phyloP scores from a whole-genome alignment of 2,329 filamentous ascomycete genomes.

The Thelonectria blattea region DNA sequence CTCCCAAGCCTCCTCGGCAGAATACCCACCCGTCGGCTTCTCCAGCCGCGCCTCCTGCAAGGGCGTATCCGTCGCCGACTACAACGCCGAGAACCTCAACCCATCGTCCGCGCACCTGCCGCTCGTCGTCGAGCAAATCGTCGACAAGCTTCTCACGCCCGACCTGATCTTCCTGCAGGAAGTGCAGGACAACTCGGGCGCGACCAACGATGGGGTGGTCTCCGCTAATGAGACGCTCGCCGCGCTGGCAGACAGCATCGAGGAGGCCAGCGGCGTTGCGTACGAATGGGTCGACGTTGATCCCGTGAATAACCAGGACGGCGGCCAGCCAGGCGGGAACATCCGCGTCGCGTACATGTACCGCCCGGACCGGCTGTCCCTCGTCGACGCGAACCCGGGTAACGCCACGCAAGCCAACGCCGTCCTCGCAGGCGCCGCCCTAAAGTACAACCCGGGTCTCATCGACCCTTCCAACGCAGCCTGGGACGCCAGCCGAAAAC shows the following conservation, averaged over 20 bases:
- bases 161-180: slow-evolving; percentile 74
- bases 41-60: slow-evolving; percentile 61
- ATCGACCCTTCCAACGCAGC: slow-evolving; percentile 67
- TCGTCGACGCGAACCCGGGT: slow-evolving; percentile 66
- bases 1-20: slow-evolving; percentile 50
- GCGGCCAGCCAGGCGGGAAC: slow-evolving; percentile 72
- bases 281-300: slow-evolving; percentile 67
- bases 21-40: slow-evolving; percentile 59
- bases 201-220: slow-evolving; percentile 63
- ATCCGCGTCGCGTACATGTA: slow-evolving; percentile 76
- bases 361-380: slow-evolving; percentile 62
- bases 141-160: slow-evolving; percentile 66
- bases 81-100: slow-evolving; percentile 74
- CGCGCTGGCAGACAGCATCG: slow-evolving; percentile 60
- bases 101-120: slow-evolving; percentile 61
- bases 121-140: slow-evolving; percentile 69
- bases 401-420: slow-evolving; percentile 59
- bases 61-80: slow-evolving; percentile 68
- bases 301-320: slow-evolving; percentile 66
- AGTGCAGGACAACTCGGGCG: slow-evolving; percentile 70
- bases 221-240: slow-evolving; percentile 64
- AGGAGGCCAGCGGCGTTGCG: slow-evolving; percentile 52
- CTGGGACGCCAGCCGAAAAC: slow-evolving; percentile 69
- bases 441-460: slow-evolving; percentile 72
- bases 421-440: slow-evolving; percentile 59